Evolutionary conservation across 768 basidiomycete genomes (phyloP).

Genomic region (Sporobolomyces pararoseus): DNA sequence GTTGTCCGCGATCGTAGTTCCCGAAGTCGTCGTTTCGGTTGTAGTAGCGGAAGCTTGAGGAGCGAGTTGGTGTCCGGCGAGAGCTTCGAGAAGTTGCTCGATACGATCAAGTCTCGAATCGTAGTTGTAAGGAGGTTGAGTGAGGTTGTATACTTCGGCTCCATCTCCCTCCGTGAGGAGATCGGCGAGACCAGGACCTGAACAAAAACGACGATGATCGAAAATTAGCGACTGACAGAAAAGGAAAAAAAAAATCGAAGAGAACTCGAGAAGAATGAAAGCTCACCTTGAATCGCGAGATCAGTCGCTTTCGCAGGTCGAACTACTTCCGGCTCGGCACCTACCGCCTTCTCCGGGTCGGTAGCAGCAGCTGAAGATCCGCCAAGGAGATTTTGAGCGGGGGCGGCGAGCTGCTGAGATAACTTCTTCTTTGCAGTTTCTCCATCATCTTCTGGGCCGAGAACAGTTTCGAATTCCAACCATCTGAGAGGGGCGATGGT

Average conservation of each 20-base stretch:
- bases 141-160: neutral
- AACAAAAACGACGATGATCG: neutral
- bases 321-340: no score
- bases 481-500: neutral
- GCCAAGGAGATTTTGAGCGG: conserved; percentile 4
- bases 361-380: no score
- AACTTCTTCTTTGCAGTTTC: neutral
- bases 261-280: neutral
- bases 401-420: conserved; percentile 8
- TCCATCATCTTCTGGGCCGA: conserved; percentile 28
- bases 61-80: neutral
- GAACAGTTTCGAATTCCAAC: conserved; percentile 34
- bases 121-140: conserved; percentile 2
- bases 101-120: conserved; percentile 6
- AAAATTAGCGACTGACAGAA: no score
- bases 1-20: neutral
- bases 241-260: neutral
- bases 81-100: conserved; percentile 5
- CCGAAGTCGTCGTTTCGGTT: neutral
- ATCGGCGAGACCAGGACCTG: conserved; percentile 7
- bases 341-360: no score
- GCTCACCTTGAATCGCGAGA: neutral
- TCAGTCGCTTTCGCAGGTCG: neutral
- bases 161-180: conserved; percentile 10
- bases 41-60: neutral